Percentiles rank a stretch among this genome's conserved stretches.
phyloP scores from a whole-genome alignment of 106 monocot genomes.

The Dioscorea dumetorum region DNA sequence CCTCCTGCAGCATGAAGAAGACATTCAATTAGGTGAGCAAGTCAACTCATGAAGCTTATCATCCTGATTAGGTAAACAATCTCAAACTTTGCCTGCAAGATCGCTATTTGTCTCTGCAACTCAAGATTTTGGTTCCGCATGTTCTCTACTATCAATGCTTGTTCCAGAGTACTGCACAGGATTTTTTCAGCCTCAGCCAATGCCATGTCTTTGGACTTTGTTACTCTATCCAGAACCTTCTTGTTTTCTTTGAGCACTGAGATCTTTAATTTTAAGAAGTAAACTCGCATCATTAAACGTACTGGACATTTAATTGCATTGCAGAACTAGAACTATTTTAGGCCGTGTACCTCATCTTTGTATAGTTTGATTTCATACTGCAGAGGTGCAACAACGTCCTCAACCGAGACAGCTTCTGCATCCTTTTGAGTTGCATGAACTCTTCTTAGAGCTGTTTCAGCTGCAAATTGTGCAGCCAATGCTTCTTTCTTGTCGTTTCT shows the following conservation, averaged over 20 bases:
- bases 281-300: background rate
- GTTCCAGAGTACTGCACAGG: slow-evolving; percentile 22
- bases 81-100: slow-evolving; percentile 24
- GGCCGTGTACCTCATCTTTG: slow-evolving; percentile 23
- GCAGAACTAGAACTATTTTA: too few relatives aligned
- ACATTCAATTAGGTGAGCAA: too few relatives aligned
- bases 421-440: slow-evolving; percentile 40
- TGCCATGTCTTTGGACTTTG: slow-evolving; percentile 40
- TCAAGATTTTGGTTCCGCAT: slow-evolving; percentile 40
- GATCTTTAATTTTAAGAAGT: slow-evolving; percentile 9
- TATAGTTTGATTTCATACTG: slow-evolving; percentile 33
- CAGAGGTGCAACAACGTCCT: slow-evolving; percentile 31
- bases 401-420: slow-evolving; percentile 23
- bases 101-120: slow-evolving; percentile 29
- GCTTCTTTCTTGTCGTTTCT: slow-evolving; percentile 59
- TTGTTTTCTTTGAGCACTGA: slow-evolving; percentile 26
- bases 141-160: slow-evolving; percentile 28
- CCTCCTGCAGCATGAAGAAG: slow-evolving; percentile 35
- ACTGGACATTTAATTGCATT: background rate
- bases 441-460: slow-evolving; percentile 66
- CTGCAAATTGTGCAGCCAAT: slow-evolving; percentile 56
- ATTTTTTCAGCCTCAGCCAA: slow-evolving; percentile 30
- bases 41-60: too few relatives aligned
- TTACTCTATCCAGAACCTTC: slow-evolving; percentile 22
- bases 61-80: too few relatives aligned